Evolutionary conservation across 2,329 filamentous ascomycete species (phyloP).

Genomic region (Cladobotryum protrusum): DNA sequence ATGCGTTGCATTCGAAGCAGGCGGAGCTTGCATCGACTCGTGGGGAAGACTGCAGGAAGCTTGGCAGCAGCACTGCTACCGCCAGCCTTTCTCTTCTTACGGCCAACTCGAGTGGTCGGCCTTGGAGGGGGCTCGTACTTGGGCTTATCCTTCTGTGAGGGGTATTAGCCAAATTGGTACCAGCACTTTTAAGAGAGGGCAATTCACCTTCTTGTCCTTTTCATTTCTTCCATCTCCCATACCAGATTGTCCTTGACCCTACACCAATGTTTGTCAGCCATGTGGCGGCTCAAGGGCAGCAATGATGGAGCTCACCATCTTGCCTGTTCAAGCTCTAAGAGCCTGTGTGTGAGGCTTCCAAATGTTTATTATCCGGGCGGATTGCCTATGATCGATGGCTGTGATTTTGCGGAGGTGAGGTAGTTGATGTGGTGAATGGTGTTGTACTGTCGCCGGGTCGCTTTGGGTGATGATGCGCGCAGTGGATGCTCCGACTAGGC

Average conservation of each 20-base stretch:
- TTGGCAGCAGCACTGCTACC: conserved; percentile 93
- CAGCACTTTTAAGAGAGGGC: no score
- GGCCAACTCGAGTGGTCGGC: conserved; percentile 91
- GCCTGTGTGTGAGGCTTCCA: conserved; percentile 13
- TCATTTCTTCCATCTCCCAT: conserved; percentile 80
- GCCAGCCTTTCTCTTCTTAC: conserved; percentile 95
- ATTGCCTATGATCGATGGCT: background rate
- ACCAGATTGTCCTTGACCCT: conserved; percentile 84
- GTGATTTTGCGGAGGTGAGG: conserved; percentile 4
- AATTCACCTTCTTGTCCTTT: conserved; percentile 84
- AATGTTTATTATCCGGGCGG: background rate
- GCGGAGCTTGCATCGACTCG: conserved; percentile 93
- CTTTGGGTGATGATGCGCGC: conserved; percentile 13
- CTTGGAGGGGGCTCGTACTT: conserved; percentile 99
- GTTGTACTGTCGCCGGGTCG: conserved; percentile 6
- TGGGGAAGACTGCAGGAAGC: conserved; percentile 88
- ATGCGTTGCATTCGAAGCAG: conserved; percentile 97
- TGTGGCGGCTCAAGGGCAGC: background rate
- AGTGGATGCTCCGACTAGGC: conserved; percentile 31
- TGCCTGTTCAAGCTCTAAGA: conserved; percentile 26
- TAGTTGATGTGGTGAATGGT: conserved; percentile 7
- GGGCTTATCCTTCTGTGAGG: conserved; percentile 88
- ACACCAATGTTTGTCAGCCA: conserved; percentile 12
- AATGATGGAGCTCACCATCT: conserved; percentile 27
- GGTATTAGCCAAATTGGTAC: conserved; percentile 15